Conservation (phyloP, 768 basidiomycete species). For the Arthromyces matolae region DNA sequence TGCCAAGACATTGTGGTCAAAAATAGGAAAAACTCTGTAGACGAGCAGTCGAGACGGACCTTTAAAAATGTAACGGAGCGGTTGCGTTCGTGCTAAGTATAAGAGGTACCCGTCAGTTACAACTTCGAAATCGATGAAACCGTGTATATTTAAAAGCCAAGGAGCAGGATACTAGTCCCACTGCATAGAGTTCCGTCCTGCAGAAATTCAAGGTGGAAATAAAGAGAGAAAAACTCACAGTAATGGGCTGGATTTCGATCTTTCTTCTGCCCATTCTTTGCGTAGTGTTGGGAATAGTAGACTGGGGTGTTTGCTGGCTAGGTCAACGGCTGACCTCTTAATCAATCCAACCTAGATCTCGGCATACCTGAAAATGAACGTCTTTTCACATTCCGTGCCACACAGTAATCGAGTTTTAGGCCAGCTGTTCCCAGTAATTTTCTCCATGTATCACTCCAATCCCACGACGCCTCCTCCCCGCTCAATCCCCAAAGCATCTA, state of each 20-base stretch:
- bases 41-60: slow-evolving; percentile 41
- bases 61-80: slow-evolving; percentile 90
- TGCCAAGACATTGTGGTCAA: slow-evolving; percentile 48
- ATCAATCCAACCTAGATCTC: slow-evolving; percentile 12
- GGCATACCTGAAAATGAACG: slow-evolving; percentile 1
- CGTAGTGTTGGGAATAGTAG: slow-evolving; percentile 20
- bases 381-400: slow-evolving; percentile 10
- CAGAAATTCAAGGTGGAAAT: slow-evolving; percentile 16
- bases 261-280: slow-evolving; percentile 62
- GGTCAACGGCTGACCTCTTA: slow-evolving; percentile 8
- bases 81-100: slow-evolving; percentile 83
- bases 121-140: slow-evolving; percentile 2
- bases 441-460: slow-evolving; percentile 8
- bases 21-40: slow-evolving; percentile 53
- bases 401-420: too few species aligned
- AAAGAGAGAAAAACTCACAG: slow-evolving; percentile 41
- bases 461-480: slow-evolving; percentile 8
- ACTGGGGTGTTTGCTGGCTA: slow-evolving; percentile 17
- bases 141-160: slow-evolving; percentile 21
- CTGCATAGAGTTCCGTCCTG: too few species aligned
- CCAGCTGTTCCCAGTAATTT: not conserved
- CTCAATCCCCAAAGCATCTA: not conserved
- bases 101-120: slow-evolving; percentile 21
- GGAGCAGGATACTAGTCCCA: not conserved
- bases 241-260: slow-evolving; percentile 79